A percentile compares a stretch with the other conserved stretches of the same genome.
phyloP scores from a whole-genome alignment of 805 yeast species.

The Cyberlindnera mycetangii region DNA sequence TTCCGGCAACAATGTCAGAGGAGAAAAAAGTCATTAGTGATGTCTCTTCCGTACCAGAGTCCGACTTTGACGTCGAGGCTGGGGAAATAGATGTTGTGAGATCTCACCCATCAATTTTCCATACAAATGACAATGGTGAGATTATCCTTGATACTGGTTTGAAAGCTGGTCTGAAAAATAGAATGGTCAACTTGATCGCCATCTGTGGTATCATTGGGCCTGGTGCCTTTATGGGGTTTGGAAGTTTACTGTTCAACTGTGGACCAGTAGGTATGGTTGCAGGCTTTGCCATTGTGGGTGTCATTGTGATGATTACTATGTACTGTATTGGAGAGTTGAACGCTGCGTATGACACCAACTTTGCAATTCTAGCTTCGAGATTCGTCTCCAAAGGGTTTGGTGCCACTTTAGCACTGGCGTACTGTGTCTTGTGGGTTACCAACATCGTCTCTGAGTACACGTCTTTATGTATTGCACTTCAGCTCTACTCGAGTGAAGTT shows the following conservation, averaged over 20 bases:
- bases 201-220: slow-evolving; percentile 62
- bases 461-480: slow-evolving; percentile 46
- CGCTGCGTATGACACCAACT: slow-evolving; percentile 51
- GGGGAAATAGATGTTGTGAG: neutral
- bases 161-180: slow-evolving; percentile 46
- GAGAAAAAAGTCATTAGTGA: neutral
- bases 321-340: slow-evolving; percentile 54
- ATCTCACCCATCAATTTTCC: slow-evolving; percentile 1
- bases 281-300: slow-evolving; percentile 51
- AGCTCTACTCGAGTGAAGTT: slow-evolving; percentile 47
- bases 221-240: slow-evolving; percentile 53
- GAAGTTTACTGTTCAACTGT: slow-evolving; percentile 45
- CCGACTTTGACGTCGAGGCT: neutral
- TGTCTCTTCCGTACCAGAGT: neutral
- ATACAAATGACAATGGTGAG: slow-evolving; percentile 25
- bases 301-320: slow-evolving; percentile 54
- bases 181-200: slow-evolving; percentile 50
- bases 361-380: slow-evolving; percentile 49
- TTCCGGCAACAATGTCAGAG: neutral
- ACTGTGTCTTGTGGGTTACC: slow-evolving; percentile 55
- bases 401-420: slow-evolving; percentile 51
- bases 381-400: slow-evolving; percentile 56
- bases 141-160: slow-evolving; percentile 34
- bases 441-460: slow-evolving; percentile 55
- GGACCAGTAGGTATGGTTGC: slow-evolving; percentile 53